These are phyloP conservation scores for Penicillium sp. DNA, from an alignment of 2,329 filamentous ascomycete genomes.

Conservation along the genomic window DNA sequence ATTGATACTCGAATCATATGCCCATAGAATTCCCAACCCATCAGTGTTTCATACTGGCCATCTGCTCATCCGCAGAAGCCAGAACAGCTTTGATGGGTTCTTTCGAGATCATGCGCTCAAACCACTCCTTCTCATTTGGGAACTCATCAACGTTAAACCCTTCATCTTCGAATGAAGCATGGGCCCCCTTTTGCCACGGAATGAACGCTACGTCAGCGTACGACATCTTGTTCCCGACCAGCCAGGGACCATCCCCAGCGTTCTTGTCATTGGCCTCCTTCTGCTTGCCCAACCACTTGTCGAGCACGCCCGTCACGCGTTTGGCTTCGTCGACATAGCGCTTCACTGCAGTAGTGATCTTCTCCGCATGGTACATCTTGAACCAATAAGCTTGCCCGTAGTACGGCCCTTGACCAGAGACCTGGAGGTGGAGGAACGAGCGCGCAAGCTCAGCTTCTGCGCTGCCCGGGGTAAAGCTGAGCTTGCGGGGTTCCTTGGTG, in stretches of 20 bases:
- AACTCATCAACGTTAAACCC: slow-evolving; percentile 5
- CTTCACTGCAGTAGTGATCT: slow-evolving; percentile 33
- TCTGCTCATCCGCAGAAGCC: neutral
- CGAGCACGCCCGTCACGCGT: slow-evolving; percentile 39
- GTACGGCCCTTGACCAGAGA: slow-evolving; percentile 43
- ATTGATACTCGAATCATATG: neutral
- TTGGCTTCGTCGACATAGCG: slow-evolving; percentile 38
- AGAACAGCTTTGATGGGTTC: slow-evolving; percentile 4
- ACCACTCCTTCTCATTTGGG: slow-evolving; percentile 12
- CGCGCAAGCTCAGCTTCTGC: slow-evolving; percentile 34
- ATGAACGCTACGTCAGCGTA: slow-evolving; percentile 38
- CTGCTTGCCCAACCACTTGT: slow-evolving; percentile 29
- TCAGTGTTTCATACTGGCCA: neutral
- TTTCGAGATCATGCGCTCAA: slow-evolving; percentile 11
- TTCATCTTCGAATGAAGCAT: neutral
- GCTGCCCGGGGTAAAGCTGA: slow-evolving; percentile 30
- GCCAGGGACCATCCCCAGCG: slow-evolving; percentile 20
- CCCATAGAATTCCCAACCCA: neutral
- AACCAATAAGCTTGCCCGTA: slow-evolving; percentile 44
- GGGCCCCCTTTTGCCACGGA: slow-evolving; percentile 23
- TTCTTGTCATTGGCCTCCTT: neutral
- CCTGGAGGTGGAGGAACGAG: slow-evolving; percentile 42
- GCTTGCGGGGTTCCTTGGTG: slow-evolving; percentile 22
- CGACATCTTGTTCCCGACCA: slow-evolving; percentile 37
- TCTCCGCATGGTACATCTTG: slow-evolving; percentile 33